Conservation (phyloP, 495 filamentous ascomycete genomes). For the Aspergillus kassunensis region DNA sequence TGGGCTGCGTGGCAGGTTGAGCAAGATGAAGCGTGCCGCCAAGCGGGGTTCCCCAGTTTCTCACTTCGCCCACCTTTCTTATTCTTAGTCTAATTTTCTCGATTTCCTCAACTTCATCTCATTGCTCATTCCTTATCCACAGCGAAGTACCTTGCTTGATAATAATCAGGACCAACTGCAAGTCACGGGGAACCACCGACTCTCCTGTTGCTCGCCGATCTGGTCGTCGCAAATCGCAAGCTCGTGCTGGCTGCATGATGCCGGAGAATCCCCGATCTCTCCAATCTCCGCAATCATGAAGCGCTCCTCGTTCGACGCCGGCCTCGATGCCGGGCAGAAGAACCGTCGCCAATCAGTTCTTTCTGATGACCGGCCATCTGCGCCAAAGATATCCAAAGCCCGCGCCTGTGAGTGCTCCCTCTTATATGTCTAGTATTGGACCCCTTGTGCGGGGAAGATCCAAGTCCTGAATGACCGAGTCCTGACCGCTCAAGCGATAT, state of each 20-base stretch:
- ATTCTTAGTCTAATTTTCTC: not conserved
- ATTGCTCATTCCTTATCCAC: not conserved
- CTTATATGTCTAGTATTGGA: not conserved
- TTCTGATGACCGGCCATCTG: slow-evolving; percentile 19
- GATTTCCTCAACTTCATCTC: not conserved
- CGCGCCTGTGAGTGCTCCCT: slow-evolving; percentile 38
- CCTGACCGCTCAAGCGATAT: slow-evolving; percentile 5
- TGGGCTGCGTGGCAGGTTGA: no score
- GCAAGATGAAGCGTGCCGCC: no score
- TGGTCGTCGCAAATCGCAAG: slow-evolving; percentile 4
- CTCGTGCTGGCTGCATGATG: slow-evolving; percentile 22
- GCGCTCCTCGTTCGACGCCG: slow-evolving; percentile 41
- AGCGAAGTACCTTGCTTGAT: not conserved
- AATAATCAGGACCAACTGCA: not conserved
- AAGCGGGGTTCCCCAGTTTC: slow-evolving; percentile 10
- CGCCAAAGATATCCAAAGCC: slow-evolving; percentile 44
- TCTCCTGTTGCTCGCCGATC: slow-evolving; percentile 10
- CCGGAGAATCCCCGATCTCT: slow-evolving; percentile 42
- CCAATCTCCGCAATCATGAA: slow-evolving; percentile 26
- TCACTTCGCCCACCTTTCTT: not conserved
- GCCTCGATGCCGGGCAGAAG: slow-evolving; percentile 28
- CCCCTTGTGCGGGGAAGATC: not conserved
- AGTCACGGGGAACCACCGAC: not conserved
- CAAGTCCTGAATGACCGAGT: not conserved
- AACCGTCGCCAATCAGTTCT: slow-evolving; percentile 20